A percentile compares a stretch with the other conserved stretches of the same genome.
Conservation (phyloP, 257 asterid species). For the Forsythia viridissima region DNA sequence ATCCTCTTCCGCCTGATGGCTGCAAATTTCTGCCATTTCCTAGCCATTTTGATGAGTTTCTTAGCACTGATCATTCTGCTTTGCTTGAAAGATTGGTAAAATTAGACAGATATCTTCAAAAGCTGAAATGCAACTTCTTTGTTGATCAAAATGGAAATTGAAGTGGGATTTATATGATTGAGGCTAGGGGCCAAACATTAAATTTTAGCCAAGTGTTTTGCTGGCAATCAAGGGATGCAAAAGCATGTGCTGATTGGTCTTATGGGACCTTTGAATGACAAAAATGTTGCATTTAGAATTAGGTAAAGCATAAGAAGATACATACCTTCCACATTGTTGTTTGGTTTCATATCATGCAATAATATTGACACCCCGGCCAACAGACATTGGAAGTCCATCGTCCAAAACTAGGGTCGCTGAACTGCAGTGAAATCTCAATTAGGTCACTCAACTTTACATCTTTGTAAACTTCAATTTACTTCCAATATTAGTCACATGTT, state of each 20-base stretch:
- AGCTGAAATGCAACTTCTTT: not conserved
- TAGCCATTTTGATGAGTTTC: constrained; percentile 35
- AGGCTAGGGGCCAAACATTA: not conserved
- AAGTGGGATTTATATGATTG: constrained; percentile 16
- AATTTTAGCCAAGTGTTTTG: too few species aligned
- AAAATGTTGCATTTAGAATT: constrained; percentile 21
- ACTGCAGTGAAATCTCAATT: too few species aligned
- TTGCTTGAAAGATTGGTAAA: not conserved
- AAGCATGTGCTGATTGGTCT: constrained; percentile 20
- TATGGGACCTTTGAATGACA: constrained; percentile 11
- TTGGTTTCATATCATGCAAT: constrained; percentile 2
- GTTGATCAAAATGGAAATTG: not conserved
- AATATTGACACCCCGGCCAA: not conserved
- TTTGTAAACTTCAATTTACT: too few species aligned
- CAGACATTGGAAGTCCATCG: not conserved
- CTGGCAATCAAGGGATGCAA: not conserved
- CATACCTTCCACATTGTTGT: constrained; percentile 17
- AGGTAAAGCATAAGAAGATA: constrained; percentile 5
- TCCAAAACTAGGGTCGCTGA: too few species aligned
- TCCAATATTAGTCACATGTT: too few species aligned
- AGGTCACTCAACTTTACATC: too few species aligned
- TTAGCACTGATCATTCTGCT: constrained; percentile 30
- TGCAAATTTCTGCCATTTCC: constrained; percentile 31
- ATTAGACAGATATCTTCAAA: not conserved
- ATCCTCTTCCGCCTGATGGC: constrained; percentile 25